Conservation (phyloP, 1,284 basidiomycete species). For the Tylopilus sp. region DNA sequence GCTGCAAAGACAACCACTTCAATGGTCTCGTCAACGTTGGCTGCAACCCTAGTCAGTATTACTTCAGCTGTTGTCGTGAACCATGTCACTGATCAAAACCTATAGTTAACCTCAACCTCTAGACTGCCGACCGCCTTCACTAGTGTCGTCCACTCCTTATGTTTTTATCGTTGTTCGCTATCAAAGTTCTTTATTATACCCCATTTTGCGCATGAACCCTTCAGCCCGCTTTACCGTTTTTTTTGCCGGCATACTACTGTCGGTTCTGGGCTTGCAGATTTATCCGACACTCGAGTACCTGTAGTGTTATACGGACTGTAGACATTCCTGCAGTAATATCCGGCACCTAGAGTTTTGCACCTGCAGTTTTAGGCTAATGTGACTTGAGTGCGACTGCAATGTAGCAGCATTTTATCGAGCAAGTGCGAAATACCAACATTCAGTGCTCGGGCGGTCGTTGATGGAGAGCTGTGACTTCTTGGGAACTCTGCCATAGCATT, state of each 20-base stretch:
- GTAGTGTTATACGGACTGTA: conserved; percentile 2
- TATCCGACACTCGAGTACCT: not conserved
- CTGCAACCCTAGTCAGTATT: conserved; percentile 42
- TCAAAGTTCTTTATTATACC: conserved; percentile 15
- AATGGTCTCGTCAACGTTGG: conserved; percentile 43
- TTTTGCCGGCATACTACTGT: not conserved
- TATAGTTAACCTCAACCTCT: conserved; percentile 36
- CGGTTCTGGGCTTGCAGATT: not conserved
- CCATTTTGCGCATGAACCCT: not conserved
- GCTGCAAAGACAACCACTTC: conserved; percentile 41
- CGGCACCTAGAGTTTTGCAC: not conserved
- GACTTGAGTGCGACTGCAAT: no score
- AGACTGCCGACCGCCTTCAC: conserved; percentile 1
- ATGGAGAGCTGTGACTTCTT: not conserved
- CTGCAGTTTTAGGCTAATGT: not conserved
- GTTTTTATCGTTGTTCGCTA: not conserved
- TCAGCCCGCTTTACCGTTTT: not conserved
- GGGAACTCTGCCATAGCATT: not conserved
- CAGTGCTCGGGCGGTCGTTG: no score
- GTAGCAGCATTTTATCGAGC: not conserved
- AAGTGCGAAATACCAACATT: no score
- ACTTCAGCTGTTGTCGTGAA: rapidly evolving
- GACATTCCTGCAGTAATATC: not conserved
- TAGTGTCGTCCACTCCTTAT: conserved; percentile 22
- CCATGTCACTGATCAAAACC: not conserved